phyloP scores from a whole-genome alignment of 2,329 filamentous ascomycete genomes.

The Fusarium sp. region DNA sequence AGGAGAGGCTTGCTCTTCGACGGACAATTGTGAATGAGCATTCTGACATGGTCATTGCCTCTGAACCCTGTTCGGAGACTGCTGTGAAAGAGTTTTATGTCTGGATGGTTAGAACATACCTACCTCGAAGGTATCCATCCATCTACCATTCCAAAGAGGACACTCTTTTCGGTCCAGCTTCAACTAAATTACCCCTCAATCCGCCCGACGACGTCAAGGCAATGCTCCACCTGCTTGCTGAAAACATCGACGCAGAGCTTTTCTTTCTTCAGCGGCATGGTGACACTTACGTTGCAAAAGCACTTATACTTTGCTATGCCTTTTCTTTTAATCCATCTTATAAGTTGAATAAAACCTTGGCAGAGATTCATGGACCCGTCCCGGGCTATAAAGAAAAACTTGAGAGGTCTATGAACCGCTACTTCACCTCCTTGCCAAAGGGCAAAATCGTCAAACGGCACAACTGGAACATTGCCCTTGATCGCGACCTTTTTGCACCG shows the following conservation, averaged over 20 bases:
- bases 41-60: not conserved
- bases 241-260: not conserved
- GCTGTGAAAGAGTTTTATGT: not conserved
- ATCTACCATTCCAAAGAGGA: not conserved
- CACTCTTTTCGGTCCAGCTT: not conserved
- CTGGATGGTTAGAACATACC: not conserved
- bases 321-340: not conserved
- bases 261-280: not conserved
- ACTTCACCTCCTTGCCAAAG: not conserved
- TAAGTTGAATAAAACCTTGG: not conserved
- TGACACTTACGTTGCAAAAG: not conserved
- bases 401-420: not conserved
- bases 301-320: not conserved
- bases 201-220: rapidly evolving
- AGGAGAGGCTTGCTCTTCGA: not conserved
- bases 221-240: rapidly evolving
- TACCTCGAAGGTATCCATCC: not conserved
- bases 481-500: rapidly evolving
- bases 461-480: not conserved
- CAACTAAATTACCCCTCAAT: rapidly evolving
- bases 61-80: not conserved
- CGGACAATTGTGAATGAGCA: not conserved
- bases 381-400: not conserved
- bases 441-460: not conserved
- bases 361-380: rapidly evolving